These are phyloP conservation scores for Abrus pulchellus DNA, from an alignment of 306 rosid species.

Conservation along the genomic window DNA sequence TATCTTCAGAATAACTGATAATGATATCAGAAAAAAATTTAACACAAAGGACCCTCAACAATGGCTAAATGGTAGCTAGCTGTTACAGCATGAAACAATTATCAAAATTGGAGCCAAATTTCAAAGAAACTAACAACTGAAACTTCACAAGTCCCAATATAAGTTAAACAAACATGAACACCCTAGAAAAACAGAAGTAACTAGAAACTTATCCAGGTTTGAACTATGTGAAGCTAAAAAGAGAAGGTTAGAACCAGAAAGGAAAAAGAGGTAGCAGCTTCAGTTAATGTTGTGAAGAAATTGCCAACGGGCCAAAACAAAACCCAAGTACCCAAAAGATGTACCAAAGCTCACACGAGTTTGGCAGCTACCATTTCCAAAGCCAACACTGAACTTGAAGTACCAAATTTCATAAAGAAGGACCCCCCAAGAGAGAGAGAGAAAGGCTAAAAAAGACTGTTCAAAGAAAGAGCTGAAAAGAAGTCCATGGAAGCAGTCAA, in stretches of 20 bases:
- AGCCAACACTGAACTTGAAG: conserved; percentile 67
- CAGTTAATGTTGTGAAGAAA: conserved; percentile 51
- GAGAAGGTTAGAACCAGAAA: conserved; percentile 25
- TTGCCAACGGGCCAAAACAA: conserved; percentile 49
- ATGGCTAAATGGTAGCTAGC: conserved; percentile 46
- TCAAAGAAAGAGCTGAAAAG: conserved; percentile 63
- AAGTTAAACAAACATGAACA: conserved; percentile 9
- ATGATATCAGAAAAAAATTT: conserved; percentile 41
- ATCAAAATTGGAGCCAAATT: conserved; percentile 29
- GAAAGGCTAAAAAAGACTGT: conserved; percentile 59
- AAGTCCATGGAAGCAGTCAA: conserved; percentile 64
- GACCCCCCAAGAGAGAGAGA: conserved; percentile 65
- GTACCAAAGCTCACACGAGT: conserved; percentile 62
- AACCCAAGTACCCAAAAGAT: conserved; percentile 59
- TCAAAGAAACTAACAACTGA: conserved; percentile 26
- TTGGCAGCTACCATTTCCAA: conserved; percentile 83
- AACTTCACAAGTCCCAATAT: conserved; percentile 7
- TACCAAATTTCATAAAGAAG: conserved; percentile 67
- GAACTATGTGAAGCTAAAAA: background rate
- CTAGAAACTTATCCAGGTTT: conserved; percentile 42
- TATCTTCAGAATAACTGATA: conserved; percentile 39
- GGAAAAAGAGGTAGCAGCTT: conserved; percentile 42
- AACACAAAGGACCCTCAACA: conserved; percentile 41
- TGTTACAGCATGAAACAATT: conserved; percentile 29
- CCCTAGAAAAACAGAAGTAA: conserved; percentile 37